Evolutionary conservation across 1,284 basidiomycete species (phyloP), one percentile per base, ranked within the genome.

Genomic region (Cutaneotrichosporon sp.): DNA sequence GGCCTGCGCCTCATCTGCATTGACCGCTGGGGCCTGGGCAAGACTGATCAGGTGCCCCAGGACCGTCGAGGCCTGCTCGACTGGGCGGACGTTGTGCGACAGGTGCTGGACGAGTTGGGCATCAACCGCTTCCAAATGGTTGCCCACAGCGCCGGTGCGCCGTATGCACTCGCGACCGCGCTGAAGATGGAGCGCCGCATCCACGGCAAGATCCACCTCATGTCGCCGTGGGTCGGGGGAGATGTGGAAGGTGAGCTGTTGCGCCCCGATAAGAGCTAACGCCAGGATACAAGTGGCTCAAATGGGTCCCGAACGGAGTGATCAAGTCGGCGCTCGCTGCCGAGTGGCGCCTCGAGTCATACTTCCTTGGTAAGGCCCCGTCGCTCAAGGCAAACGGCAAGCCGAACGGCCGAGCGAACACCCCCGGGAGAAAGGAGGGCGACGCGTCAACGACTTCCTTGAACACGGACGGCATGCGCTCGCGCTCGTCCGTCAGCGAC

Each of bases 181-280:
- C 87, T 89, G 69, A 86, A 85, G 64, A 82, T 86, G 42, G 87
- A 87, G 1, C 83, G 88, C 13, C 87, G 92, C 24, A 85, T 99
- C 56, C 82, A 84, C 25, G 95, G 95, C 14, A 89, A 92, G 62
- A 81, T 97, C 3, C 92, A 93, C 74, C 80, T 99, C 42, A 82
- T 99, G 20, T 92, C 95, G 0, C 95, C 95, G n/a, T 99, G 95
- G 95, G 92, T 97, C 20, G 89, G 90, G 25, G 87, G 90, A 42
- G 87, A 88, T 51, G 77, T 81, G 42, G 94, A 95, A 75, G 89
- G 85, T 70, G 88, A 59, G 93, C 92, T 74, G 5, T 1, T 2
- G 10, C 8, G 3, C 14, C 11, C 16, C 14, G n/a, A 4, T 20
- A 6, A 13, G 5, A 22, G 27, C 60, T 56, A 27, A 62, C 33